A percentile compares a stretch with the other conserved stretches of the same genome.
Evolutionary conservation across 495 filamentous ascomycete genomes (phyloP).

Genomic region (Aspergillus olivimuriae): DNA sequence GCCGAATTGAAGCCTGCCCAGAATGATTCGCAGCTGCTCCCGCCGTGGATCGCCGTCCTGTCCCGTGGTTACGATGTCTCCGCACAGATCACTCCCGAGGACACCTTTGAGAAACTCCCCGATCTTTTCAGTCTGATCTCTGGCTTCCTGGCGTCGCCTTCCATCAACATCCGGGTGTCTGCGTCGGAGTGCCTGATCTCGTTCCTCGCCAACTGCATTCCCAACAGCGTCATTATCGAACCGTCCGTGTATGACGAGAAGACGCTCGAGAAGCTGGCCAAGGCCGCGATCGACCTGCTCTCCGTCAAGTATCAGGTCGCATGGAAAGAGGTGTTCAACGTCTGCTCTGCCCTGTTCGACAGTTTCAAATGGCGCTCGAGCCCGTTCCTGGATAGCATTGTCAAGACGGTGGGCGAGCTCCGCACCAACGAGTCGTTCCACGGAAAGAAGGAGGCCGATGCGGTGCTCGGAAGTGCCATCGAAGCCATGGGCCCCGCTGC

Average conservation of each 20-base stretch:
- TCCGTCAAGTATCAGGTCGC: constrained; percentile 88
- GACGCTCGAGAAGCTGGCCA: constrained; percentile 66
- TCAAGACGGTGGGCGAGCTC: constrained; percentile 77
- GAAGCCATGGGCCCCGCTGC: constrained; percentile 80
- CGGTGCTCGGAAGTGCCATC: constrained; percentile 78
- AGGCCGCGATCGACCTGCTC: constrained; percentile 61
- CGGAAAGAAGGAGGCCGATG: constrained; percentile 91
- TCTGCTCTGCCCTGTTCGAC: constrained; percentile 81
- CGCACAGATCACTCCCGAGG: constrained; percentile 73
- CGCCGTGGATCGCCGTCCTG: constrained; percentile 92
- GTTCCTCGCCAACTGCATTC: constrained; percentile 82
- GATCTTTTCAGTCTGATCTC: constrained; percentile 72
- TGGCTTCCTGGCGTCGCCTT: constrained; percentile 73
- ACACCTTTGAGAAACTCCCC: constrained; percentile 83
- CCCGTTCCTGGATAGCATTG: constrained; percentile 66
- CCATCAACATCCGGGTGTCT: constrained; percentile 86
- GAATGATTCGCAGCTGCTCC: constrained; percentile 86
- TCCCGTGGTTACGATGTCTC: constrained; percentile 93
- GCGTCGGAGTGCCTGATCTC: constrained; percentile 93
- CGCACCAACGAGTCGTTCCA: constrained; percentile 83
- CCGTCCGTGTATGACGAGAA: constrained; percentile 86
- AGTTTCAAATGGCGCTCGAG: constrained; percentile 76
- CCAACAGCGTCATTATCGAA: constrained; percentile 69
- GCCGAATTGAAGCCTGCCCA: constrained; percentile 81
- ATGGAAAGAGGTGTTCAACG: constrained; percentile 92